Conservation (phyloP, 345 rosid genomes). For the Durio zibethinus region DNA sequence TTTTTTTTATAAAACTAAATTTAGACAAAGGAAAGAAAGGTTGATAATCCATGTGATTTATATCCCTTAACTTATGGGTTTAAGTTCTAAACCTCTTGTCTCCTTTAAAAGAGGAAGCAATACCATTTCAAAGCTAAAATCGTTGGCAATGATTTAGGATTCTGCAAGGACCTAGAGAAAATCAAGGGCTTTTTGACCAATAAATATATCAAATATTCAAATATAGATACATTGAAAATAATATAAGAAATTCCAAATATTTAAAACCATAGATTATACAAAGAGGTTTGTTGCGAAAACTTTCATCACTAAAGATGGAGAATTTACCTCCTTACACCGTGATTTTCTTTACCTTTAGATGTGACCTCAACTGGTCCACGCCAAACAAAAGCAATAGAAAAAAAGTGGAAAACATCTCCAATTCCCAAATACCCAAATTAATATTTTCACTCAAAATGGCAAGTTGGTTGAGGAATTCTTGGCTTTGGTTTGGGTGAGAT, state of each 20-base stretch:
- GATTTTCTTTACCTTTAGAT: neutral
- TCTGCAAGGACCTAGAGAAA: neutral
- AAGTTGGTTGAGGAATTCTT: neutral
- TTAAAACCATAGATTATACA: neutral
- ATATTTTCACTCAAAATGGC: neutral
- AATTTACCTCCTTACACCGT: too few species aligned
- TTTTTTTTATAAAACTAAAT: neutral
- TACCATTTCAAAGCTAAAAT: too few species aligned
- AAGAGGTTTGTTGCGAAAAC: too few species aligned
- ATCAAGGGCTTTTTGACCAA: neutral
- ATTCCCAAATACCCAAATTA: neutral
- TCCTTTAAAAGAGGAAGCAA: neutral
- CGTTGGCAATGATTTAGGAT: neutral
- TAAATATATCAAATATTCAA: neutral
- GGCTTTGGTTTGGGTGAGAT: neutral
- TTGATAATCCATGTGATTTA: neutral
- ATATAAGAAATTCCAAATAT: too few species aligned
- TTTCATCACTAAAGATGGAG: too few species aligned
- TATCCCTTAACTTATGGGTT: neutral
- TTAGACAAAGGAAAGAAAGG: neutral
- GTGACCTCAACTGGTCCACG: neutral
- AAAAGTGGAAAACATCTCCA: neutral
- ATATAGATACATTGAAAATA: too few species aligned
- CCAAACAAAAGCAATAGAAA: neutral
- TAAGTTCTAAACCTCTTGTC: too few species aligned